phyloP scores from a whole-genome alignment of 768 basidiomycete genomes.

The Pulveroboletus frians region DNA sequence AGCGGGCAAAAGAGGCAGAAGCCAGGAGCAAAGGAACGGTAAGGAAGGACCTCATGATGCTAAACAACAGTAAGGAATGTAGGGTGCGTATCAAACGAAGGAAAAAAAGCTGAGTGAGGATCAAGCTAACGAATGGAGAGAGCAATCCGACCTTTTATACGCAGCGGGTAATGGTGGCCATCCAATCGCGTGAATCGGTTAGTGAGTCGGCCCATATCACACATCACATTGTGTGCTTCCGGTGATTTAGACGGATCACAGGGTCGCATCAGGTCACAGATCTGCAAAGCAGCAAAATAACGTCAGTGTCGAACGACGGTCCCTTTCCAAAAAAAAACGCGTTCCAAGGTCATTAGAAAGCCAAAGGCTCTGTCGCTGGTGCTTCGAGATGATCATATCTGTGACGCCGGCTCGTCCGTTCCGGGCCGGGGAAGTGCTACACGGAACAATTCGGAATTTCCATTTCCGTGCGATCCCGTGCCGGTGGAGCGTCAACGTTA shows the following conservation, averaged over 20 bases:
- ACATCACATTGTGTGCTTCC: conserved; percentile 4
- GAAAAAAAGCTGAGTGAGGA: neutral
- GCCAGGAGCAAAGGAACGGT: conserved; percentile 17
- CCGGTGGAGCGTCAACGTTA: too few species aligned
- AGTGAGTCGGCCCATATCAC: conserved; percentile 1
- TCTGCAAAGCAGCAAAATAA: too few species aligned
- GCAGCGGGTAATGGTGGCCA: neutral
- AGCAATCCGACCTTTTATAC: conserved; percentile 5
- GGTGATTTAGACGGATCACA: neutral
- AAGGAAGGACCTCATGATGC: conserved; percentile 16
- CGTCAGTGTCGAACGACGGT: too few species aligned
- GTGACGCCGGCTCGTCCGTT: too few species aligned
- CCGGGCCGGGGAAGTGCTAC: too few species aligned
- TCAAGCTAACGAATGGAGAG: neutral
- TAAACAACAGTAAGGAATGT: neutral
- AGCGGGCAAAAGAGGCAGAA: conserved; percentile 14
- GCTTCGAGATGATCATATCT: too few species aligned
- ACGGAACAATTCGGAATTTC: neutral
- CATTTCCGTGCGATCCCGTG: neutral
- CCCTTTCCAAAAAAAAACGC: too few species aligned
- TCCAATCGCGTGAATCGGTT: conserved; percentile 4
- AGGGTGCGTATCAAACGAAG: neutral
- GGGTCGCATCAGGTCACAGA: neutral
- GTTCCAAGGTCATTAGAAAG: too few species aligned
- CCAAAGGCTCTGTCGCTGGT: too few species aligned